Base-by-base conservation (phyloP, 73 alveolate genomes). In the Diophrys appendiculata region DNA sequence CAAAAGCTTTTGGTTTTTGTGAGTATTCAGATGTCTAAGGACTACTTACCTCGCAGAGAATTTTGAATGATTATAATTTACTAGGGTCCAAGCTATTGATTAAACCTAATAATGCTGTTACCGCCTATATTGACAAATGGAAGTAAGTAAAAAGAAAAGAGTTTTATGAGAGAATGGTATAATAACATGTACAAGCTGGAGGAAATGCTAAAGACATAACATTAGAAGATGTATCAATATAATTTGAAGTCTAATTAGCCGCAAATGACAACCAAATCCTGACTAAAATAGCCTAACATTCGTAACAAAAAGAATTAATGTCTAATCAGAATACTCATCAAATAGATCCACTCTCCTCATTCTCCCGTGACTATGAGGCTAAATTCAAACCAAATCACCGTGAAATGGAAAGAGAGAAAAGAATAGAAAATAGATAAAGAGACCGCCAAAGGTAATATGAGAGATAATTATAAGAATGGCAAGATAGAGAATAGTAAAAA, bases 301-400 rank as follows among this genome's bases (percentile, higher is more conserved):
- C n/a, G n/a, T n/a, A n/a, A n/a, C n/a, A n/a, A n/a, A n/a, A n/a
- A n/a, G n/a, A n/a, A n/a, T n/a, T n/a, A n/a, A n/a, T n/a, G n/a
- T n/a, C n/a, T n/a, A n/a, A n/a, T n/a, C n/a, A n/a, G n/a, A n/a
- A n/a, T n/a, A n/a, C n/a, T 11, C 60, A 43, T 18, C 5, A 43
- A 5, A 43, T 43, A 43, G 60, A 43, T 18, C 18, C 5, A 5
- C 60, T 43, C 60, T 11, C n/a, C 60, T 11, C 5, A 5, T 43
- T 43, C 60, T 43, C 60, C 60, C 60, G 60, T 43, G 60, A 43
- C 60, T 43, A 43, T 18, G 60, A 43, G 5, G 60, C 60, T 43
- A 43, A 43, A 43, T 43, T 43, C 60, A 43, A 43, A 43, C 60
- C 60, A 5, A 43, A 43, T 18, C 5, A 11, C n/a, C 60, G 60